A percentile compares a stretch with the other conserved stretches of the same genome.
Conservation (phyloP, 208 protist species). For the Trypanosoma conorhini region DNA sequence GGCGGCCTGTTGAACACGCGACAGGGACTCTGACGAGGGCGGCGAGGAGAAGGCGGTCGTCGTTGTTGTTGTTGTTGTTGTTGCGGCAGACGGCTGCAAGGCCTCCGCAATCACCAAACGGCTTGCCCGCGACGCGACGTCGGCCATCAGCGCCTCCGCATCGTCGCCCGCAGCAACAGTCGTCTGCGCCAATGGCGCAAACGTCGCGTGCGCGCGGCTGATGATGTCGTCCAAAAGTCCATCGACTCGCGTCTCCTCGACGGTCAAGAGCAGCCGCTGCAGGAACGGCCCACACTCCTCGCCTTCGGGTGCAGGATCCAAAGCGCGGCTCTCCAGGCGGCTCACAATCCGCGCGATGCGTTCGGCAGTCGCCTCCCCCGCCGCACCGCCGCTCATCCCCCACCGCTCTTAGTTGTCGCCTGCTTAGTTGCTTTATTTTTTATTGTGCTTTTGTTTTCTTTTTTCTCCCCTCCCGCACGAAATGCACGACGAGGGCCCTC, state of each 20-base stretch:
- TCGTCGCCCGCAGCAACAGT: neutral
- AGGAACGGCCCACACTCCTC: slow-evolving; percentile 18
- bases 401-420: neutral
- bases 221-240: slow-evolving; percentile 12
- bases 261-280: slow-evolving; percentile 1
- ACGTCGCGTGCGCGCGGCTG: neutral
- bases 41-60: no score
- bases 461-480: neutral
- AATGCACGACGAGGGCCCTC: no score
- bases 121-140: slow-evolving; percentile 1
- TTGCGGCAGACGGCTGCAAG: neutral
- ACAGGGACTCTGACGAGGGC: neutral
- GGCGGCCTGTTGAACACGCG: neutral
- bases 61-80: neutral
- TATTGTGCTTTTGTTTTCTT: slow-evolving; percentile 28
- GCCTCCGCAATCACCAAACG: slow-evolving; percentile 3
- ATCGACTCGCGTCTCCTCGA: slow-evolving; percentile 2
- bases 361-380: neutral
- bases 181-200: neutral
- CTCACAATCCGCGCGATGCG: slow-evolving; percentile 1
- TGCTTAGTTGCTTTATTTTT: slow-evolving; percentile 1
- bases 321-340: neutral
- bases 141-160: neutral
- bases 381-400: neutral
- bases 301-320: neutral